Conservation (phyloP, 2,329 filamentous ascomycete species). For the Hymenoscyphus salicellus region DNA sequence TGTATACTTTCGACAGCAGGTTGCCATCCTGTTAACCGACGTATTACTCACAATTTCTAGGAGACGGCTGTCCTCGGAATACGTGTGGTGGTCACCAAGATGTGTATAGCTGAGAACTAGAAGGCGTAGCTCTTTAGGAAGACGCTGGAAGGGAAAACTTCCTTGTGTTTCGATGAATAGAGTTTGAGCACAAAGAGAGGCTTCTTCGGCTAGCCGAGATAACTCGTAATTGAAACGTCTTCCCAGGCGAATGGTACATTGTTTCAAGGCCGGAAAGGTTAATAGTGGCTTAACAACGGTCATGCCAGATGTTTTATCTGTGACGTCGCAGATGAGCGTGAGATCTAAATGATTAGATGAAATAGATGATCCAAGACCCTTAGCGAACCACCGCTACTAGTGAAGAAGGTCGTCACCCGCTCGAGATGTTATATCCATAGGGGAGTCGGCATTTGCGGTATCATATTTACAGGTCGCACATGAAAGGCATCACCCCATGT, state of each 20-base stretch:
- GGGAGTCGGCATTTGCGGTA: not conserved
- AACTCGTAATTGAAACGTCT: slow-evolving; percentile 5
- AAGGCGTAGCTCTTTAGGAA: slow-evolving; percentile 9
- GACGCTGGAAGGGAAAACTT: slow-evolving; percentile 9
- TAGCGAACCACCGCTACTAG: slow-evolving; percentile 2
- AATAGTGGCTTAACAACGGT: slow-evolving; percentile 7
- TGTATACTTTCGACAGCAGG: slow-evolving; percentile 1
- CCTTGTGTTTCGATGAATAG: not conserved
- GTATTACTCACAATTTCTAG: not conserved
- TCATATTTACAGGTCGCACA: slow-evolving; percentile 2
- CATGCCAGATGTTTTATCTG: slow-evolving; percentile 7
- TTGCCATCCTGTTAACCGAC: not conserved
- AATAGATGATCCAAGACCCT: slow-evolving; percentile 9
- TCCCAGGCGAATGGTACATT: slow-evolving; percentile 9
- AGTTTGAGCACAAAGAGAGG: slow-evolving; percentile 1
- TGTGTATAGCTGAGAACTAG: slow-evolving; percentile 7
- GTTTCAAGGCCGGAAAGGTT: slow-evolving; percentile 3
- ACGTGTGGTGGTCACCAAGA: slow-evolving; percentile 2
- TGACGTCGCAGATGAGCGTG: slow-evolving; percentile 10
- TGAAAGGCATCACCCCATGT: not conserved
- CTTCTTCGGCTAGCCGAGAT: not conserved
- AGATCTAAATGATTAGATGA: slow-evolving; percentile 4
- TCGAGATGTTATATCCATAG: slow-evolving; percentile 2
- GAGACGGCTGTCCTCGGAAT: not conserved
- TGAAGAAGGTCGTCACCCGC: slow-evolving; percentile 1